These are phyloP conservation scores for Daldinia grandis DNA, from an alignment of 495 filamentous ascomycete genomes.

Conservation along the genomic window DNA sequence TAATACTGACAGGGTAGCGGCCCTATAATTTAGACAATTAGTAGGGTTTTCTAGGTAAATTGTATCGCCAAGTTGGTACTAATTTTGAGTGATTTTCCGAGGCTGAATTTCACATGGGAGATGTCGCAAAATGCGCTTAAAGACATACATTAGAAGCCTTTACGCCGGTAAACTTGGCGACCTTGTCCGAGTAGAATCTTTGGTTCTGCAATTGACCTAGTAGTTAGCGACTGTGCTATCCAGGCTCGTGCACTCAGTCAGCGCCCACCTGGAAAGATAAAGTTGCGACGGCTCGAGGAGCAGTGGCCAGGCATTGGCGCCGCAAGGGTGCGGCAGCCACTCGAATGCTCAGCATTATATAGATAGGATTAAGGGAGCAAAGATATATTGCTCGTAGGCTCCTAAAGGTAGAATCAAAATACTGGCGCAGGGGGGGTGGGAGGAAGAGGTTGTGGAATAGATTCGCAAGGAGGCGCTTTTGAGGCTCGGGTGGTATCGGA, in stretches of 20 bases:
- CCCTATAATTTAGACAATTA: conserved; percentile 63
- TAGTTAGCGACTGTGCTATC: conserved; percentile 39
- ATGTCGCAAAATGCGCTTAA: conserved; percentile 19
- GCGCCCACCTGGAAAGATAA: conserved; percentile 57
- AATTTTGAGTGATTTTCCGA: conserved; percentile 59
- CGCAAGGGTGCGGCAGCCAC: conserved; percentile 60
- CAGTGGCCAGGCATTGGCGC: conserved; percentile 59
- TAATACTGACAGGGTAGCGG: conserved; percentile 93
- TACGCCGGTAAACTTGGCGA: conserved; percentile 90
- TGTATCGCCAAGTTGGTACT: conserved; percentile 1
- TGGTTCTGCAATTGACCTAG: conserved; percentile 46
- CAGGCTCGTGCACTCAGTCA: conserved; percentile 47
- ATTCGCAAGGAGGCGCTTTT: conserved; percentile 30
- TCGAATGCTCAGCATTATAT: conserved; percentile 62
- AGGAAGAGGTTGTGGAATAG: conserved; percentile 17
- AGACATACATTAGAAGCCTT: conserved; percentile 84
- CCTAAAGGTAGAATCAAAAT: conserved; percentile 17
- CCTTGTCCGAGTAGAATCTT: conserved; percentile 67
- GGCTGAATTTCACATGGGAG: conserved; percentile 23
- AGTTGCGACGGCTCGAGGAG: conserved; percentile 55
- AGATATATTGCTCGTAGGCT: conserved; percentile 13
- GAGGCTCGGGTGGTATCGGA: conserved; percentile 47
- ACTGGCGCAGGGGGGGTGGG: conserved; percentile 17
- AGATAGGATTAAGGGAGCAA: conserved; percentile 39
- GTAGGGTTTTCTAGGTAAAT: conserved; percentile 2